Percentiles rank a stretch among this genome's conserved stretches.
phyloP scores from a whole-genome alignment of 176 grass and related monocot genomes.

The Ampelocalamus luodianensis region DNA sequence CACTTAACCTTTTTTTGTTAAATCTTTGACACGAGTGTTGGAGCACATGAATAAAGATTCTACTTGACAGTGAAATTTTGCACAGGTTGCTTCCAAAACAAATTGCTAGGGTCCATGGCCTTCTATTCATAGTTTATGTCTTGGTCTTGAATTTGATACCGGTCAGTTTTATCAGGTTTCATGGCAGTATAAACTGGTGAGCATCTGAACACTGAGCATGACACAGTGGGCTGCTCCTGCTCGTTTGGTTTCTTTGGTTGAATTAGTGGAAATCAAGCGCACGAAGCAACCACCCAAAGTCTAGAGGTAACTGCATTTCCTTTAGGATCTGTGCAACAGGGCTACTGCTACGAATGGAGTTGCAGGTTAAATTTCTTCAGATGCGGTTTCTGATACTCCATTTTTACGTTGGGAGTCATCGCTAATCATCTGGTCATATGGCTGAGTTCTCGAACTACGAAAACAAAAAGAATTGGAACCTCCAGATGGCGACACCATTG shows the following conservation, averaged over 20 bases:
- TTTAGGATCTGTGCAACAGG: no score
- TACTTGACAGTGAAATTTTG: constrained; percentile 15
- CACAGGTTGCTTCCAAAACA: not conserved
- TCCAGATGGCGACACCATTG: constrained; percentile 13
- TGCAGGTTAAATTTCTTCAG: no score
- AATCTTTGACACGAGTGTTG: constrained; percentile 27
- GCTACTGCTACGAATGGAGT: no score
- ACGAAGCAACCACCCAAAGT: no score
- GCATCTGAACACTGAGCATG: not conserved
- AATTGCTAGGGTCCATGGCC: no score
- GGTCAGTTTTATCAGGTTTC: not conserved
- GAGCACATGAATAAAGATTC: constrained; percentile 37
- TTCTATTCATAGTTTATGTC: not conserved
- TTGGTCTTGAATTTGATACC: not conserved
- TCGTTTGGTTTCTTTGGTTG: not conserved
- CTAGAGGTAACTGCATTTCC: no score
- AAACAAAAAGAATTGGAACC: not conserved
- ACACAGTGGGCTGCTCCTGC: not conserved
- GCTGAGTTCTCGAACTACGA: not conserved
- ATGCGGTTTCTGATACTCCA: no score
- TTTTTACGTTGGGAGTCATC: not conserved
- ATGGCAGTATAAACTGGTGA: not conserved
- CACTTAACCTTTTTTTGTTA: not conserved
- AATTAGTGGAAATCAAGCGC: not conserved
- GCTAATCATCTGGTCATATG: not conserved